Evolutionary conservation across 192 early-diverging fungal genomes (phyloP), one percentile per base, ranked within the genome.

Genomic region (Gaertneriomyces semiglobifer): DNA sequence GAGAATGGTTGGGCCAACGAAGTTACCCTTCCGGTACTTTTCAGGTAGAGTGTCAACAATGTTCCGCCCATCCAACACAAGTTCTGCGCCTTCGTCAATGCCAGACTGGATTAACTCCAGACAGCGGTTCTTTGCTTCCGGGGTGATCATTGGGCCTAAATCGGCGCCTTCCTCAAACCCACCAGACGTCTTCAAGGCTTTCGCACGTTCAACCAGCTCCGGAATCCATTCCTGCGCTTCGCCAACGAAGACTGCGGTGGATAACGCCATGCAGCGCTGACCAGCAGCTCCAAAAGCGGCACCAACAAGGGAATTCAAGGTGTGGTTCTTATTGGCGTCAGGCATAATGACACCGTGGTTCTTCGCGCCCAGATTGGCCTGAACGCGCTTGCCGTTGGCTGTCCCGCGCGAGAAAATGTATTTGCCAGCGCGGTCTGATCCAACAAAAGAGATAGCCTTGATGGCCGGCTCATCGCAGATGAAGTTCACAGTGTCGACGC

Each of bases 281-380:
- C 95, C 95, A 39, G 94, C 94, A n/a, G 94, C 94, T 59, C 95
- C 95, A 71, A 98, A 98, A 20, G 95, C 94, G 40, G 95, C 93
- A 16, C 95, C 94, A 39, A 88, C 80, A 46, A 98, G 86, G 63
- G 86, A 84, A 74, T 96, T 95, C 47, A 98, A 82, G n/a, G 95
- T 87, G 64, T 92, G 86, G 79, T 98, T 92, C 81, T 91, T 93
- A 82, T 93, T 92, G 57, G 93, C 92, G 65, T 98, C 95, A 11
- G 92, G 88, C 79, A 98, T 76, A 54, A 98, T 84, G 6, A 98
- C 88, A 42, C 92, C 95, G 75, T 98, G 95, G 86, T 98, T 98
- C 86, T 98, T 98, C 70, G 93, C 93, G 19, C 93, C 93, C 74
- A 98, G 76, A 76, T 98, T 98, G 18, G 93, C 92, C 79, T 98